phyloP scores from a whole-genome alignment of 345 rosid species.

The Geranium brycei region DNA sequence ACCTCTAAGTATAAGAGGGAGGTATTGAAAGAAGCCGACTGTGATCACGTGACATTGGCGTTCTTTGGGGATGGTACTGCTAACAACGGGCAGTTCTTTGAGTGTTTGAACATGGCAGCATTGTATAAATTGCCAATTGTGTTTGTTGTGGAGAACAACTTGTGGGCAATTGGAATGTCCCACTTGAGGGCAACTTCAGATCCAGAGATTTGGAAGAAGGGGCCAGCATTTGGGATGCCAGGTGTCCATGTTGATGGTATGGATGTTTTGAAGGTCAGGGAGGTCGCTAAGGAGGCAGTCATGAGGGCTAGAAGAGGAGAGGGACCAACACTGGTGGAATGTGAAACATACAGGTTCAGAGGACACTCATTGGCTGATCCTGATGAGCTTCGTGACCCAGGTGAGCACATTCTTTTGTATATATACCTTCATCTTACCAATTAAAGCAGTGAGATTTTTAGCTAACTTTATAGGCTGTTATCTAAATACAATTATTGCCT shows the following conservation, averaged over 20 bases:
- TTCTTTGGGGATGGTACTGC: slow-evolving; percentile 52
- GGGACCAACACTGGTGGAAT: slow-evolving; percentile 53
- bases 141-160: slow-evolving; percentile 52
- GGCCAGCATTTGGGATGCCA: slow-evolving; percentile 52
- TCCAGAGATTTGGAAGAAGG: slow-evolving; percentile 53
- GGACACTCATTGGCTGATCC: slow-evolving; percentile 69
- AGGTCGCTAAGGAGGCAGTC: slow-evolving; percentile 43
- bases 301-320: slow-evolving; percentile 48
- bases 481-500: background rate
- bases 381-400: slow-evolving; percentile 57
- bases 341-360: slow-evolving; percentile 50
- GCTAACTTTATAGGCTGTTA: background rate
- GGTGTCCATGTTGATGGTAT: slow-evolving; percentile 55
- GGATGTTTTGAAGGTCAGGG: slow-evolving; percentile 52
- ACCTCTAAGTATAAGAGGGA: slow-evolving; percentile 36
- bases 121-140: slow-evolving; percentile 49
- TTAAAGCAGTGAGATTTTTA: background rate
- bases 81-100: slow-evolving; percentile 54
- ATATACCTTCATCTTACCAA: background rate
- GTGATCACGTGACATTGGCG: slow-evolving; percentile 38
- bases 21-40: slow-evolving; percentile 27
- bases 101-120: slow-evolving; percentile 58
- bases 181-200: slow-evolving; percentile 53
- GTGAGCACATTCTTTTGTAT: slow-evolving; percentile 13
- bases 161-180: slow-evolving; percentile 63